Base-by-base conservation (phyloP, 345 rosid genomes). In the Litchi chinensis region DNA sequence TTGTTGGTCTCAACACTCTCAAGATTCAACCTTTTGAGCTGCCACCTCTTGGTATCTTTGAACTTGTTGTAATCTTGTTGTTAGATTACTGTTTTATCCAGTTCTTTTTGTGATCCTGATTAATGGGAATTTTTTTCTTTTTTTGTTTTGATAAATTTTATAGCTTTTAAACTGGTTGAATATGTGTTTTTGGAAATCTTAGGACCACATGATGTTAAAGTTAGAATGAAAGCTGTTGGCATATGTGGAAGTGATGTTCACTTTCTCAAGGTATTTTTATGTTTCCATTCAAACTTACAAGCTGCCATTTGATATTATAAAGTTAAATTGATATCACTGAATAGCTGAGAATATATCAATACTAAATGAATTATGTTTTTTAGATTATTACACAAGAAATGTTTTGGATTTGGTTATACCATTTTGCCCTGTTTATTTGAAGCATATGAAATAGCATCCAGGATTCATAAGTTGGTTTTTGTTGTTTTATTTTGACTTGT, bases 171-270 rank as follows among this genome's bases (percentile, higher is more conserved):
- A 21, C 67, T 81, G 21, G 70, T 76, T 39, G 15, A 6, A 19
- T 28, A 7, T 46, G 8, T 46, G 8, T 64, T 8, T 77, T 50
- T 44, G 43, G 59, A 10, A 13, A 79, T 13, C 41, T 15, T 66
- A 93, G 97, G 95, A 80, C 92, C 95, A 67, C 88, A 83, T 85
- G 95, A 93, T 90, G 99, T 89, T 54, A 90, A 89, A 78, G 89
- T 96, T 74, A 77, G 83, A 79, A 91, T 94, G 90, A 96, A 93
- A 77, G 98, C 98, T 72, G 98, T 96, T 79, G 98, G 95, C 37
- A 90, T 94, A 7, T 91, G 97, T 64, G 93, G 98, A 77, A 96
- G 99, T 83, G 98, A 96, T 89, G 99, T 96, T 88, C 98, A 92
- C 71, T 90, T 80, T 77, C 97, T 93, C 80, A 96, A 92, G 97